Percentiles rank a stretch among this genome's conserved stretches.
Evolutionary conservation across 2,329 filamentous ascomycete species (phyloP).

Genomic region (Cryphonectria parasitica): DNA sequence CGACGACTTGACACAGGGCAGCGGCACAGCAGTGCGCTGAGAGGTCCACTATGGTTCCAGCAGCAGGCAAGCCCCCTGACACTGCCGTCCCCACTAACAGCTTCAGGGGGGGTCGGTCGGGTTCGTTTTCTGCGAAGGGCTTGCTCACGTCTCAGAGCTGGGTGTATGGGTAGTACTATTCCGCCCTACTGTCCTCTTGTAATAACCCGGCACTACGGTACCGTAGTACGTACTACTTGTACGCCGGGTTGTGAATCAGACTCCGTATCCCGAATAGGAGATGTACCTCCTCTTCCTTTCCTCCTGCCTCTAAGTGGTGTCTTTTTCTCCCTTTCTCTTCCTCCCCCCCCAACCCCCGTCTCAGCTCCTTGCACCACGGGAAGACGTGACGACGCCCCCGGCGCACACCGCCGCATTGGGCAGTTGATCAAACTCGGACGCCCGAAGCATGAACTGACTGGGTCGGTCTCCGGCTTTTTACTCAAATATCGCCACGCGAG

Average conservation of each 20-base stretch:
- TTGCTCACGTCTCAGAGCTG: slow-evolving; percentile 2
- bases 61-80: not conserved
- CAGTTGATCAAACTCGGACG: not conserved
- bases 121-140: not conserved
- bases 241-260: not conserved
- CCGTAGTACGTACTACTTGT: not conserved
- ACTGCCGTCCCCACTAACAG: not conserved
- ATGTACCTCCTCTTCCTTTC: not conserved
- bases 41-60: not conserved
- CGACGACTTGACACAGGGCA: not conserved
- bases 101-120: not conserved
- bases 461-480: not conserved
- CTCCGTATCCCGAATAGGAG: not conserved
- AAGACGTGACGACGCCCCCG: not conserved
- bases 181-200: not conserved
- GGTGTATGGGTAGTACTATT: not conserved
- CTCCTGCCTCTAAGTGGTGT: not conserved
- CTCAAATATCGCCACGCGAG: slow-evolving; percentile 1
- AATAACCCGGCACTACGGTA: not conserved
- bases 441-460: not conserved
- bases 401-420: slow-evolving; percentile 4
- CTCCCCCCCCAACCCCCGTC: not conserved
- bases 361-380: not conserved
- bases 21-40: not conserved
- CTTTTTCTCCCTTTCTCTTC: not conserved